Conservation (phyloP, 2,329 filamentous ascomycete species). For the Xylariaceae sp. region DNA sequence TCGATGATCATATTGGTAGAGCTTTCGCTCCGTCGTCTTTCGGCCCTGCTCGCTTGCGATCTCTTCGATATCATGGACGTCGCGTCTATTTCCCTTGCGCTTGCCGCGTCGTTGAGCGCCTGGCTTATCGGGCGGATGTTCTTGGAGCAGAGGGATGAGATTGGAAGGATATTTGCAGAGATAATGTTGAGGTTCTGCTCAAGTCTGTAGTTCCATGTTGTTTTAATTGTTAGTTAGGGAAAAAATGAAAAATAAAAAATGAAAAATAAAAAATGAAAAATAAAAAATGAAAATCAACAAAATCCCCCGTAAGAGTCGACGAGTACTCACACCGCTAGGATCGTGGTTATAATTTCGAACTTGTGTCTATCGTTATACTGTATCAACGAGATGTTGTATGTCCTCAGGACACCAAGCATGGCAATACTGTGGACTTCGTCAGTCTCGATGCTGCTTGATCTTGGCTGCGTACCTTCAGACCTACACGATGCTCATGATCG, state of each 20-base stretch:
- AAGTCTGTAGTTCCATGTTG: conserved; percentile 36
- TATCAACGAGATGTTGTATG: conserved; percentile 45
- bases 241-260: too few species aligned
- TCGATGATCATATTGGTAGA: conserved; percentile 40
- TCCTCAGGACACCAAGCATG: conserved; percentile 44
- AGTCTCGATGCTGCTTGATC: neutral
- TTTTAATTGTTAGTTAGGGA: neutral
- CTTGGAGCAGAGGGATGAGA: conserved; percentile 42
- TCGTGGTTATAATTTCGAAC: conserved; percentile 41
- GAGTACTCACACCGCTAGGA: conserved; percentile 43
- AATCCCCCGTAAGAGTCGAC: neutral
- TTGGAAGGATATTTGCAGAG: conserved; percentile 46
- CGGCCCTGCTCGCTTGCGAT: conserved; percentile 22
- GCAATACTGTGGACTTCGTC: conserved; percentile 35
- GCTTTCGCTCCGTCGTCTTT: conserved; percentile 31
- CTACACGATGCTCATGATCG: conserved; percentile 40
- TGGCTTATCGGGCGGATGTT: conserved; percentile 31
- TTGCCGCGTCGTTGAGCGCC: conserved; percentile 28
- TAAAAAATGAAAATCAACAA: too few species aligned
- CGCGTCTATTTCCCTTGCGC: conserved; percentile 25
- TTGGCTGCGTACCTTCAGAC: conserved; percentile 12
- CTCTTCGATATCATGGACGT: conserved; percentile 32
- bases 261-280: too few species aligned
- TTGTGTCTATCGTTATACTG: conserved; percentile 39
- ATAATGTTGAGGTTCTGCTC: conserved; percentile 49